Base-by-base conservation (phyloP, 2,329 filamentous ascomycete genomes). In the Ascochyta fabae region DNA sequence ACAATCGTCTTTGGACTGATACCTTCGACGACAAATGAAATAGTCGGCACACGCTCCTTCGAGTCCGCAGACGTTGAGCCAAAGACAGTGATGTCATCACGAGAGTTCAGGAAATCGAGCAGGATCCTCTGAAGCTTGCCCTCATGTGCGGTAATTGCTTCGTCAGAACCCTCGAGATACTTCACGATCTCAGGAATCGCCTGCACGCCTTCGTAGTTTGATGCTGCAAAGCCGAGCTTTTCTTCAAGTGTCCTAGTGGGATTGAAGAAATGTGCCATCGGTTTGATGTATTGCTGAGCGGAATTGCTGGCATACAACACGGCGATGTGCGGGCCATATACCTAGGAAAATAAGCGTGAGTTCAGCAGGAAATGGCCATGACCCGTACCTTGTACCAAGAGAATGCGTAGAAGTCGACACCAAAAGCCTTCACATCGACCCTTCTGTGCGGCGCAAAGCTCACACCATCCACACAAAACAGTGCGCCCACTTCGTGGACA, bases 321-420 rank as follows among this genome's bases (percentile, higher is more conserved):
- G 0, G 89, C 82, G 1, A 92, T 80, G 63, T 93, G 90, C 1
- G 90, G 90, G 0, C 90, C 90, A 68, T 89, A 93, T 1, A 92
- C 85, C 77, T 79, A 24, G 15, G 6, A 2, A 13, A 15, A 6
- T 61, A 6, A 58, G 49, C 19, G 10, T n/a, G 12, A 8, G 16
- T 31, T 9, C 3, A 39, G 2, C 35, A 4, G 2, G 10, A 2
- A 31, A 16, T 19, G 8, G 1, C 22, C 6, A 8, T 0, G 12
- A 12, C 7, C 26, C 57, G 4, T 63, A 80, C 79, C 72, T 94
- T 94, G 76, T 93, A 93, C 90, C 89, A 93, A 0, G 83, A 87
- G 69, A 93, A 91, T n/a, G 81, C 68, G 72, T 93, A 94, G 63
- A 92, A 87, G 69, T 94, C 90, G 0, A 89, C 87, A 1, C 83